Conservation (phyloP, 768 basidiomycete species). For the Phlebiopsis gigantea region DNA sequence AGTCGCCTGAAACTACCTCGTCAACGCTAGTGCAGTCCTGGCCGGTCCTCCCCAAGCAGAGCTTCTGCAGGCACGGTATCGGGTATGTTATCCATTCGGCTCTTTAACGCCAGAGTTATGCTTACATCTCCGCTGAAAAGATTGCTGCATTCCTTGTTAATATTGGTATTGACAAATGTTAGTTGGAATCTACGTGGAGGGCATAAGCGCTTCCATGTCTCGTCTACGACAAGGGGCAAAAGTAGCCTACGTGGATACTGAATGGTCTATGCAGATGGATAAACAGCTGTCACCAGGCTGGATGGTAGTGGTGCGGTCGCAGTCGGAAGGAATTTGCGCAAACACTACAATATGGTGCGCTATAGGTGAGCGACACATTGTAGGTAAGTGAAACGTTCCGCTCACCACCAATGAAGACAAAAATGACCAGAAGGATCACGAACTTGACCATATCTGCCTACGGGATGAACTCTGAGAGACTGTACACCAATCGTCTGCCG, state of each 20-base stretch:
- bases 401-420: too few relatives aligned
- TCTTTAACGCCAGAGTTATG: constrained; percentile 13
- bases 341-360: background rate
- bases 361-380: too few relatives aligned
- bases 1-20: constrained; percentile 43
- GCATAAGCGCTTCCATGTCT: background rate
- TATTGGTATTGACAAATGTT: constrained; percentile 43
- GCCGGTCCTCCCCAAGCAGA: constrained; percentile 54
- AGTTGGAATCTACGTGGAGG: constrained; percentile 47
- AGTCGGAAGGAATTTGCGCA: constrained; percentile 22
- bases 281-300: constrained; percentile 49
- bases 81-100: background rate
- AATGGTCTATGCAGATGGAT: constrained; percentile 40
- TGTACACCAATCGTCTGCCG: too few relatives aligned
- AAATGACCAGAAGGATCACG: too few relatives aligned
- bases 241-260: constrained; percentile 39
- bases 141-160: constrained; percentile 53
- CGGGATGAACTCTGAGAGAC: too few relatives aligned
- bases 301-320: constrained; percentile 48
- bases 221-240: background rate
- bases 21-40: constrained; percentile 54
- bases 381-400: too few relatives aligned
- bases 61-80: constrained; percentile 19
- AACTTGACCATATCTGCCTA: too few relatives aligned
- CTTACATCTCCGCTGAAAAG: constrained; percentile 43